Percentiles rank a stretch among this genome's conserved stretches.
Conservation (phyloP, 2,329 filamentous ascomycete genomes). For the Didymellaceae sp. region DNA sequence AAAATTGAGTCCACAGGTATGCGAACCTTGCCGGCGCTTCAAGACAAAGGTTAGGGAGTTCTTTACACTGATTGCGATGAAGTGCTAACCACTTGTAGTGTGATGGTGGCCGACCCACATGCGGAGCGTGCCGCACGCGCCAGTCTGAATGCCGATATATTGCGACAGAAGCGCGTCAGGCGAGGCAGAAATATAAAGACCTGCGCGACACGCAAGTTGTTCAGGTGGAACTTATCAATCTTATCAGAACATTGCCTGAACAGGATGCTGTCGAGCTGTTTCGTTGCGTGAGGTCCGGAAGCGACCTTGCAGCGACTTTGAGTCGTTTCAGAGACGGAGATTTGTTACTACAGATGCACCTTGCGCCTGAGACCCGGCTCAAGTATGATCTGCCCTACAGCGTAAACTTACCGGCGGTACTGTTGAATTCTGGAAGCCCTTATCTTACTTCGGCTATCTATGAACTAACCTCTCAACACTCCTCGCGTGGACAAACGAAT, state of each 20-base stretch:
- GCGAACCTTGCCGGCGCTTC: not conserved
- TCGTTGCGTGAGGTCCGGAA: not conserved
- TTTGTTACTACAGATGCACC: not conserved
- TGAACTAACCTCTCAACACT: not conserved
- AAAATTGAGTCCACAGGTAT: not conserved
- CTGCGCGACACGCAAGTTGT: not conserved
- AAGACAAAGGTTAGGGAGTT: not conserved
- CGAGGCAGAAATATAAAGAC: not conserved
- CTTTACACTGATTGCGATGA: not conserved
- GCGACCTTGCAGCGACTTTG: not conserved
- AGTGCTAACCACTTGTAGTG: not conserved
- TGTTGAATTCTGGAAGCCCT: not conserved
- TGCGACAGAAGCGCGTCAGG: not conserved
- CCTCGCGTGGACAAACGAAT: not conserved
- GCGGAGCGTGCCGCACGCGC: not conserved
- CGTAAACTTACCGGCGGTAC: not conserved
- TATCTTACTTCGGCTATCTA: not conserved
- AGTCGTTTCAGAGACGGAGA: not conserved
- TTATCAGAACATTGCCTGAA: not conserved
- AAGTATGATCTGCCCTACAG: not conserved
- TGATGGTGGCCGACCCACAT: not conserved
- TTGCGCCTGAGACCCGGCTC: not conserved
- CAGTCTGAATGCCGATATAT: not conserved
- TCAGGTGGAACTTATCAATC: not conserved
- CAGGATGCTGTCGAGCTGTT: not conserved